phyloP scores from a whole-genome alignment of 2,329 filamentous ascomycete species.

The Byssochlamys sp. region DNA sequence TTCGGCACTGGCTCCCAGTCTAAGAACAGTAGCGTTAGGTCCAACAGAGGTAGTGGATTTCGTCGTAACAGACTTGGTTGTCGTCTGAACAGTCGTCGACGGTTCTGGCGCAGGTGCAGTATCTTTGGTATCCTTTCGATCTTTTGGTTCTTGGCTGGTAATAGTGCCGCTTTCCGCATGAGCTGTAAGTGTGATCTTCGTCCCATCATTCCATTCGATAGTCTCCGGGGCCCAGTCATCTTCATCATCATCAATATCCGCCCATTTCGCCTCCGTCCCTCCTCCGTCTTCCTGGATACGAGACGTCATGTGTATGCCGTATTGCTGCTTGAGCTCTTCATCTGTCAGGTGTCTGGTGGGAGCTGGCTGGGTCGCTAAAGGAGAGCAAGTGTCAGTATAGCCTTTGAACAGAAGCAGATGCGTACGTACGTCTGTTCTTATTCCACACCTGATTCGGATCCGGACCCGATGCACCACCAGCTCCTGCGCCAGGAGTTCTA shows the following conservation, averaged over 20 bases:
- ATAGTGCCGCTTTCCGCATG: slow-evolving; percentile 26
- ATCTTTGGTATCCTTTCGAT: slow-evolving; percentile 13
- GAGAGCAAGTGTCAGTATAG: slow-evolving; percentile 12
- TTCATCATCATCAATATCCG: slow-evolving; percentile 60
- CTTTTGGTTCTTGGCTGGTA: slow-evolving; percentile 11
- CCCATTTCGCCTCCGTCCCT: slow-evolving; percentile 57
- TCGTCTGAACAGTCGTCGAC: slow-evolving; percentile 14
- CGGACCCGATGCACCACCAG: slow-evolving; percentile 43
- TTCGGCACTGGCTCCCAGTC: slow-evolving; percentile 38
- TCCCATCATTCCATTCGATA: slow-evolving; percentile 61
- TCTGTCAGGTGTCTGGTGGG: slow-evolving; percentile 58
- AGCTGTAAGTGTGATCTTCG: slow-evolving; percentile 51
- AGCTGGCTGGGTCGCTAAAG: slow-evolving; percentile 42
- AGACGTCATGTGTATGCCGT: slow-evolving; percentile 58
- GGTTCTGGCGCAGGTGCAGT: slow-evolving; percentile 12
- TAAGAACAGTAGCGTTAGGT: slow-evolving; percentile 41
- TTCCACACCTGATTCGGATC: slow-evolving; percentile 63
- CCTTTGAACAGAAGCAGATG: not conserved
- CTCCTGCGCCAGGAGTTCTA: slow-evolving; percentile 38
- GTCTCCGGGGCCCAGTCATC: slow-evolving; percentile 60
- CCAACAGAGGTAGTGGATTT: slow-evolving; percentile 38
- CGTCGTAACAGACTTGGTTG: slow-evolving; percentile 16
- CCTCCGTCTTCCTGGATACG: slow-evolving; percentile 53
- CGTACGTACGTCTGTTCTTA: slow-evolving; percentile 52
- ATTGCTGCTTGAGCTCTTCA: slow-evolving; percentile 59